Conservation (phyloP, 2,329 filamentous ascomycete genomes). For the Nemania diffusa region DNA sequence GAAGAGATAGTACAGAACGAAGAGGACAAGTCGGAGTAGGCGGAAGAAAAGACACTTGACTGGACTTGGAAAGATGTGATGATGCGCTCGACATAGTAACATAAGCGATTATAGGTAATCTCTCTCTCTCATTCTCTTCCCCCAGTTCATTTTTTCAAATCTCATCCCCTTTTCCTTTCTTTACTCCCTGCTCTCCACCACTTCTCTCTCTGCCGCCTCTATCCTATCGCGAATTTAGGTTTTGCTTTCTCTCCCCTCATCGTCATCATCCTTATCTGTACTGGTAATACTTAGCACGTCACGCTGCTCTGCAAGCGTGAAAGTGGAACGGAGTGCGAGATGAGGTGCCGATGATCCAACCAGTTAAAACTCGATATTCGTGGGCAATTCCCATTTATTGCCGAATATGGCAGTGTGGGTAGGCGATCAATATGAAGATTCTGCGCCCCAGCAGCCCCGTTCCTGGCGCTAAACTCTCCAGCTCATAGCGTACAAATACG, state of each 20-base stretch:
- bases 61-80: constrained; percentile 14
- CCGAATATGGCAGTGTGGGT: constrained; percentile 11
- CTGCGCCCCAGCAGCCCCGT: constrained; percentile 2
- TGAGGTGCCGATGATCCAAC: constrained; percentile 14
- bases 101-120: background rate
- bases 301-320: constrained; percentile 1
- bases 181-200: background rate
- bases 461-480: constrained; percentile 10
- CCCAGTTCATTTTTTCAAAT: too few relatives aligned
- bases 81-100: background rate
- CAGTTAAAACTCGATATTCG: constrained; percentile 7
- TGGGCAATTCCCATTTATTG: background rate
- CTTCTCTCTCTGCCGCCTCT: background rate
- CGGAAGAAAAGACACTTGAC: constrained; percentile 1
- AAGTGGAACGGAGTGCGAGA: constrained; percentile 20
- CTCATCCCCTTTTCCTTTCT: background rate
- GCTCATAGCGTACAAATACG: too few relatives aligned
- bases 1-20: background rate
- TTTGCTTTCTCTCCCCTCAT: background rate
- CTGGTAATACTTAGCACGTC: background rate
- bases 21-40: background rate
- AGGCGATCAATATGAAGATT: constrained; percentile 21
- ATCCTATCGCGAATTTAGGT: background rate
- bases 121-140: background rate
- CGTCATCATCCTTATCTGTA: constrained; percentile 6